Conservation (phyloP, 2,329 filamentous ascomycete genomes). For the Akanthomyces muscarius region DNA sequence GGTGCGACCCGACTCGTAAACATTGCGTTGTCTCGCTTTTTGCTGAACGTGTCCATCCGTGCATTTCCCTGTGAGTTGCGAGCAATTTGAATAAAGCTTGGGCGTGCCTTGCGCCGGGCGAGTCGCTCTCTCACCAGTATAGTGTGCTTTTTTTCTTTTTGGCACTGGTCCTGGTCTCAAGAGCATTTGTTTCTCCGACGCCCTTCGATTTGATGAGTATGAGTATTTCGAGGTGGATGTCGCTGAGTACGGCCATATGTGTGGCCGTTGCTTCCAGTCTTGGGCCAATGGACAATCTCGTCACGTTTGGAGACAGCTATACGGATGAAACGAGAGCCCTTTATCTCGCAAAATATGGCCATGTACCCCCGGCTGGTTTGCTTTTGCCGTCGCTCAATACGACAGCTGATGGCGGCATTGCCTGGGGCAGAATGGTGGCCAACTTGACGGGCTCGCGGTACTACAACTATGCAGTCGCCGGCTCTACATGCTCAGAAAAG, state of each 20-base stretch:
- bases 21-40: not conserved
- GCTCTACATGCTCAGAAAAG: conserved; percentile 68
- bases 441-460: conserved; percentile 53
- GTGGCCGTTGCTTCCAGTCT: not conserved
- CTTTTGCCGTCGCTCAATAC: conserved; percentile 42
- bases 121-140: not conserved
- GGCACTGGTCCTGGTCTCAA: too few relatives aligned
- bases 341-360: conserved; percentile 60
- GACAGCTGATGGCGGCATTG: conserved; percentile 61
- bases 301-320: conserved; percentile 73
- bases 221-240: not conserved
- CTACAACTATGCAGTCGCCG: conserved; percentile 68
- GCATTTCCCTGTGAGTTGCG: not conserved
- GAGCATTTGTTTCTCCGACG: not conserved
- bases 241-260: not conserved
- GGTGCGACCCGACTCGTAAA: not conserved
- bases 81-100: not conserved
- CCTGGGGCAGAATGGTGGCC: conserved; percentile 65
- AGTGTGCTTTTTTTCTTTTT: not conserved
- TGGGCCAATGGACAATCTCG: conserved; percentile 50
- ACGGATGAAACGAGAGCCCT: conserved; percentile 65
- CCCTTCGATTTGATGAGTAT: not conserved
- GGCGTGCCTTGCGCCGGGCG: not conserved
- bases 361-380: conserved; percentile 58
- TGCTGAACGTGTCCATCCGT: not conserved